Evolutionary conservation across 768 basidiomycete genomes (phyloP), one percentile per base, ranked within the genome.

Genomic region (Mycena vulgaris): DNA sequence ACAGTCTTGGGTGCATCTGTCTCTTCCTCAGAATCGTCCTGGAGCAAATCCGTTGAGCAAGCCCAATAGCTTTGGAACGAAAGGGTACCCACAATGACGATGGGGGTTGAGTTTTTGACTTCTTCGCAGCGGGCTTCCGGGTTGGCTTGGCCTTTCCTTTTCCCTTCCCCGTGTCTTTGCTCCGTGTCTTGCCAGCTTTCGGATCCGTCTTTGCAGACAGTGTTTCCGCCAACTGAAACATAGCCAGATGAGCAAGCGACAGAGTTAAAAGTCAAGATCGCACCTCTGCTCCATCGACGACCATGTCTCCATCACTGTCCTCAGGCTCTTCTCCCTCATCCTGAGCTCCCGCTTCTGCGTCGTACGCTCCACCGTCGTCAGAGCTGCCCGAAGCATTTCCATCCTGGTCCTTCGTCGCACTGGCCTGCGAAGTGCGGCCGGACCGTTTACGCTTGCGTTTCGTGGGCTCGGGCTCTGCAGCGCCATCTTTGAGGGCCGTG

Each of bases 121-220:
- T 51, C 25, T 63, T 63, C 17, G 59, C 28, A 1, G 35, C 25
- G 4, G 23, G 49, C 25, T 52, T 51, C 16, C 49, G 49, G 31
- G 8, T 23, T n/a, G 33, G 23, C 35, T 31, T 63, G 28, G 5
- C 5, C 49, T 28, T 49, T 39, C 5, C 33, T 49, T 28, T 63
- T 48, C 5, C 47, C 27, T 59, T 35, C 6, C 59, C 59, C 4
- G 59, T 52, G 19, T 51, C 49, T 40, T 23, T 8, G 25, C 61
- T 53, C 10, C 51, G 61, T 30, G 49, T 40, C 35, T n/a, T 39
- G 35, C 51, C 51, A 3, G 49, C 35, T 52, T 63, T 63, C 19
- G 48, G 61, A 63, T 63, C 49, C 3, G 61, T 63, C 13, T 63
- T 63, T 2, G 61, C 49, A 10, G 49, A 3, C 17, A 63, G 30